These are phyloP conservation scores for Cyclospora cayetanensis DNA, from an alignment of 169 alveolate genomes.

Conservation along the genomic window DNA sequence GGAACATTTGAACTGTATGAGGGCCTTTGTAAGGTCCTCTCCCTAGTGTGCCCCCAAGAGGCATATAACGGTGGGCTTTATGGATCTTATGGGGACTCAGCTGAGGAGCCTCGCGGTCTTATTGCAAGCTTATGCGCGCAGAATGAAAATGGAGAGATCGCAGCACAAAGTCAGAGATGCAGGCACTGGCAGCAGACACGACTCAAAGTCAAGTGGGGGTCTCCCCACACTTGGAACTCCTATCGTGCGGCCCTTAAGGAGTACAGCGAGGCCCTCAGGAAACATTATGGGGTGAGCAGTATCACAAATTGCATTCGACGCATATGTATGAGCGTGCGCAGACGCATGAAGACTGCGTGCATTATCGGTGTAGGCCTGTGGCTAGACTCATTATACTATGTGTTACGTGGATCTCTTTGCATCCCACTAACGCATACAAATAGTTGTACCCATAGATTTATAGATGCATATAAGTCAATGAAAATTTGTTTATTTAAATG, in stretches of 20 bases:
- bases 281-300: not conserved
- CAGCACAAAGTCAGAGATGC: not conserved
- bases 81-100: not conserved
- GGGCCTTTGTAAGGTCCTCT: not conserved
- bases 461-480: no score
- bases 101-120: not conserved
- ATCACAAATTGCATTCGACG: no score
- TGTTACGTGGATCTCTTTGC: no score
- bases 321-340: no score
- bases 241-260: not conserved
- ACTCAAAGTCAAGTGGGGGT: not conserved
- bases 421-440: no score
- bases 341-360: no score
- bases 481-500: no score
- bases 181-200: slow-evolving; percentile 9
- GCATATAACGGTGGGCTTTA: not conserved
- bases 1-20: not conserved
- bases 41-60: not conserved
- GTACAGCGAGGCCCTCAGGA: not conserved
- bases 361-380: no score
- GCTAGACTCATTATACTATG: no score
- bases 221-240: not conserved
- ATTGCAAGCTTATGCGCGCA: not conserved
- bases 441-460: no score
- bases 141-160: not conserved